Evolutionary conservation across 2,329 filamentous ascomycete genomes (phyloP), one percentile per base, ranked within the genome.

Genomic region (Fusarium caatingaense): DNA sequence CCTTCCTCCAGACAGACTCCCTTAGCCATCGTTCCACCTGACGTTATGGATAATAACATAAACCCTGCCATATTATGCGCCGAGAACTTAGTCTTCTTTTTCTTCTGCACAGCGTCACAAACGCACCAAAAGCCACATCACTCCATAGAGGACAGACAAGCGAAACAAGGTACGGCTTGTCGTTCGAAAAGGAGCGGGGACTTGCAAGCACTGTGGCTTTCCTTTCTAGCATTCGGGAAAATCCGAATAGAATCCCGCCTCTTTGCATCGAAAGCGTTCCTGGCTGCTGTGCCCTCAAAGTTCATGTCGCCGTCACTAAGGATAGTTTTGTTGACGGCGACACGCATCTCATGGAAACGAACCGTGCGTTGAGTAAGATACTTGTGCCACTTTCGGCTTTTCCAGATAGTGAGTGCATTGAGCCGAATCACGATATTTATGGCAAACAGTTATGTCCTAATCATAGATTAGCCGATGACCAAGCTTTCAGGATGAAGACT

Each of bases 401-500:
- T 30, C 4, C 18, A 48, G 15, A 48, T 32, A 21, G 16, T 32
- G 3, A n/a, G 45, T 48, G 18, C 25, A 32, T 15, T 32, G 6
- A 32, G 10, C 27, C 15, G 2, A 1, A 45, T 25, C 5, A 4
- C 5, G 8, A 18, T 34, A 34, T 18, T 0, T 23, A 21, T 7
- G 21, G 41, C 0, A 9, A 4, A 4, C 6, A 44, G 0, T 18
- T 16, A 34, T 21, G 41, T 25, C 1, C 41, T 44, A 44, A 45
- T 2, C 10, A 45, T 25, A 25, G 5, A 18, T 8, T 11, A 45
- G 42, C 12, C 5, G 21, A 25, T 7, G 42, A 11, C 10, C 42
- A 18, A 27, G 16, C 16, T 25, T 1, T 2, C 4, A 12, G 0
- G 34, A 4, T n/a, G 34, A 2, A 37, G 0, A 37, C 10, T 37